A percentile compares a stretch with the other conserved stretches of the same genome.
These are phyloP conservation scores for Microascus cirrosus DNA, from an alignment of 2,329 filamentous ascomycete genomes.

Conservation along the genomic window DNA sequence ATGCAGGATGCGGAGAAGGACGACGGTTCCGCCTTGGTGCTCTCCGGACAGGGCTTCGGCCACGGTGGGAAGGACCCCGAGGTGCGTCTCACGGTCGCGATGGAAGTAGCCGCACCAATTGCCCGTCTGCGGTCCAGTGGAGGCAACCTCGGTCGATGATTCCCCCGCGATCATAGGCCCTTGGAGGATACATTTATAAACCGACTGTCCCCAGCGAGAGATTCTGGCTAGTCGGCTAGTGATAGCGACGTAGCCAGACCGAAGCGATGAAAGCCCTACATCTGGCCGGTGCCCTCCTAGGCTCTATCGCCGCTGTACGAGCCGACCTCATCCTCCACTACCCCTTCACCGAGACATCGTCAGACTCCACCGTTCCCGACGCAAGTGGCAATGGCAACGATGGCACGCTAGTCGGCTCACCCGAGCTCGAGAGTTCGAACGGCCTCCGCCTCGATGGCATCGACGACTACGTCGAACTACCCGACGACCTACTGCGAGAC, in stretches of 20 bases:
- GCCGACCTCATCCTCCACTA: slow-evolving; percentile 2
- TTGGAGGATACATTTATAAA: not conserved
- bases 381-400: slow-evolving; percentile 11
- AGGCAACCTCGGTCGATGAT: not conserved
- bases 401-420: slow-evolving; percentile 11
- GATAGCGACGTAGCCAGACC: not conserved
- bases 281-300: not conserved
- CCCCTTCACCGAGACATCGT: not conserved
- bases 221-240: not conserved
- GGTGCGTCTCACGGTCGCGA: not conserved
- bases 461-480: slow-evolving; percentile 12
- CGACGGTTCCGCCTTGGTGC: not conserved
- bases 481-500: slow-evolving; percentile 10
- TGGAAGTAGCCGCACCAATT: not conserved
- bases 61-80: not conserved
- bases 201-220: not conserved
- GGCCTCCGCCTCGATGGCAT: slow-evolving; percentile 11
- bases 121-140: not conserved
- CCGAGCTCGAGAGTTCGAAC: slow-evolving; percentile 7
- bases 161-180: not conserved
- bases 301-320: not conserved
- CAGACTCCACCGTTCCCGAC: slow-evolving; percentile 7
- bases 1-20: not conserved
- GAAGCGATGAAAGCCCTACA: not conserved
- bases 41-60: not conserved